Base-by-base conservation (phyloP, 2,329 filamentous ascomycete species). In the Ophidiomyces ophidiicola region DNA sequence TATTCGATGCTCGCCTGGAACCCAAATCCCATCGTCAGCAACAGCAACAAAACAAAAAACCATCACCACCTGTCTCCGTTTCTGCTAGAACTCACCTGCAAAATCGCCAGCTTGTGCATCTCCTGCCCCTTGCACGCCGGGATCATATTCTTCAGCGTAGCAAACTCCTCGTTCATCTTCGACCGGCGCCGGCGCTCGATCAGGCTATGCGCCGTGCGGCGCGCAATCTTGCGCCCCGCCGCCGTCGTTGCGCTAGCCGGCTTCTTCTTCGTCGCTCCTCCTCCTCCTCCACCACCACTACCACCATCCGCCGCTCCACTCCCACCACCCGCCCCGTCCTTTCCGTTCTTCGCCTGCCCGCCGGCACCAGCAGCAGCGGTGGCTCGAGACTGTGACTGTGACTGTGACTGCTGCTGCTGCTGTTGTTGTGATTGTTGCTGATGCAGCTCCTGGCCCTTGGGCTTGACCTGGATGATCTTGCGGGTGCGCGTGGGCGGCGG, bases 161-260 rank as follows among this genome's bases (percentile, higher is more conserved):
- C 82, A 64, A 96, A 96, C 63, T 96, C 90, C 58, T 96, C 88
- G 51, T 98, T 96, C 88, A 96, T 98, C 68, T 96, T 98, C 8
- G 84, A 93, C 46, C 90, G 71, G 51, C 90, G 69, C 42, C 88
- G 69, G 32, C 90, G 71, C 64, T 98, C 90, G 50, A 96, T 98
- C 48, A 96, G 64, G 53, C 86, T 94, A 56, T 98, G 90, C 7
- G 90, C 90, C 1, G 88, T 96, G 65, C 94, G 96, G 48, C 90
- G 74, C 4, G 90, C 87, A 49, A 90, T 92, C 67, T 94, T 96
- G 41, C 86, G 74, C n/a, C 86, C 86, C 0, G 87, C 86, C 1
- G 83, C 83, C 4, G 79, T 81, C 1, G 76, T 72, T 7, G 39
- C 43, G 36, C 74, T 78, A 1, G 78, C 72, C 51, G 84, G 77